Percentiles rank a stretch among this genome's conserved stretches.
Conservation (phyloP, 2,329 filamentous ascomycete genomes). For the Phyllosticta citrichinensis region DNA sequence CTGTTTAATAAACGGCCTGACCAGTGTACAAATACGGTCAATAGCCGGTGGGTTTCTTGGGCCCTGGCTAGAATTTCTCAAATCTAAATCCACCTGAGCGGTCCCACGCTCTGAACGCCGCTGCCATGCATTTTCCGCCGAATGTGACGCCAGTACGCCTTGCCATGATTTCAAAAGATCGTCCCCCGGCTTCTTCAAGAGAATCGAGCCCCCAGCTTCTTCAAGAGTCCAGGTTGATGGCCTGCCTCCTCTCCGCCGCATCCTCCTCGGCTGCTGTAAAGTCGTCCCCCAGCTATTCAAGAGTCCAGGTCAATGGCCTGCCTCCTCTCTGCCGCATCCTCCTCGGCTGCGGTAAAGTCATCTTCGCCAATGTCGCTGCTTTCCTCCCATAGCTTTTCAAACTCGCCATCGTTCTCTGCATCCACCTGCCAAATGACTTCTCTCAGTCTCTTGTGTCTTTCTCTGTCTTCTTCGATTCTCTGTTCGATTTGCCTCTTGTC, state of each 20-base stretch:
- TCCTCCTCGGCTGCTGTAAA: conserved; percentile 64
- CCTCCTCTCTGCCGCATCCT: conserved; percentile 55
- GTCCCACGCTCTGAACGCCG: conserved; percentile 9
- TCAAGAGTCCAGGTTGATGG: conserved; percentile 30
- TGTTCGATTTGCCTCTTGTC: conserved; percentile 91
- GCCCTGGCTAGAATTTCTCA: conserved; percentile 20
- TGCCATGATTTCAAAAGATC: neutral
- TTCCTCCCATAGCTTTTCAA: conserved; percentile 76
- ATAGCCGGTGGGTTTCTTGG: conserved; percentile 11
- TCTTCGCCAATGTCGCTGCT: conserved; percentile 80
- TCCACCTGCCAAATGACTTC: conserved; percentile 91
- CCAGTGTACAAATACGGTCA: conserved; percentile 27
- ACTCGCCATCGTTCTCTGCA: conserved; percentile 56
- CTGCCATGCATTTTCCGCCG: neutral
- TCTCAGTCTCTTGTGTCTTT: conserved; percentile 81
- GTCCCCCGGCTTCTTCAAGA: neutral
- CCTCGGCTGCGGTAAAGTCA: conserved; percentile 64
- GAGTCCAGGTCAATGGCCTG: conserved; percentile 35
- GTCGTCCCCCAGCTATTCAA: conserved; percentile 76
- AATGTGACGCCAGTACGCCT: neutral
- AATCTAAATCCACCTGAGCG: conserved; percentile 13
- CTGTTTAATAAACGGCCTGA: conserved; percentile 24
- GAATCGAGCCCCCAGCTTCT: neutral
- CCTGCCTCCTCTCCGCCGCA: conserved; percentile 26
- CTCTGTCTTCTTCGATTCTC: conserved; percentile 90